These are phyloP conservation scores for Harringtonia lauricola DNA, from an alignment of 2,329 filamentous ascomycete genomes.

Conservation along the genomic window DNA sequence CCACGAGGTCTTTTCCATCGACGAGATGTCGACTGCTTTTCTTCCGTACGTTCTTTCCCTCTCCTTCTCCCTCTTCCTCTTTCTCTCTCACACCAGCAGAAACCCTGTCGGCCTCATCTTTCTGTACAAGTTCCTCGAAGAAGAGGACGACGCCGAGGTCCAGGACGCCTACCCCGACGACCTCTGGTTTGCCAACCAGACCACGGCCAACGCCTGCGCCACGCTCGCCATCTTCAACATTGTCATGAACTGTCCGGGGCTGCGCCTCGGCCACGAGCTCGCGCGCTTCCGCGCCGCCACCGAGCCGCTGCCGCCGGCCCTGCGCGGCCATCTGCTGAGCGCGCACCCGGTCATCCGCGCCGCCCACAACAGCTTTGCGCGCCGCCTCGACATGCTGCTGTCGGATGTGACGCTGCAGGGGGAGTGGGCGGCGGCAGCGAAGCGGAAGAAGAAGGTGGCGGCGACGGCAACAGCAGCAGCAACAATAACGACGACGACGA, in stretches of 20 bases:
- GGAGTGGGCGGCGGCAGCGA: slow-evolving; percentile 29
- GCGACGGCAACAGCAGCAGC: slow-evolving; percentile 15
- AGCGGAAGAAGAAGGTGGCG: slow-evolving; percentile 9
- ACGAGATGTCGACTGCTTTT: slow-evolving; percentile 50
- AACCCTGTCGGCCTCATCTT: slow-evolving; percentile 82
- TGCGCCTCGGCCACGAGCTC: slow-evolving; percentile 61
- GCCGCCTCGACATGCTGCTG: slow-evolving; percentile 65
- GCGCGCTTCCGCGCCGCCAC: slow-evolving; percentile 65
- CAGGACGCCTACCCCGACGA: slow-evolving; percentile 38
- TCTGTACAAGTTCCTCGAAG: slow-evolving; percentile 60
- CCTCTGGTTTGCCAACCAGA: slow-evolving; percentile 60
- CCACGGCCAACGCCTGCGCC: slow-evolving; percentile 75
- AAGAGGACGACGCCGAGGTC: slow-evolving; percentile 36
- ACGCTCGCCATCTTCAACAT: slow-evolving; percentile 92
- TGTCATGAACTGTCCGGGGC: slow-evolving; percentile 64
- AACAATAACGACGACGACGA: no score
- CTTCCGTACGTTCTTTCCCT: slow-evolving; percentile 41
- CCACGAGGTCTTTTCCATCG: slow-evolving; percentile 65
- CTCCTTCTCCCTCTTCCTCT: background rate
- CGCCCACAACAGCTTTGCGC: slow-evolving; percentile 81
- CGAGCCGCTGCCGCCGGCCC: slow-evolving; percentile 52
- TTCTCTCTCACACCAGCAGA: slow-evolving; percentile 27
- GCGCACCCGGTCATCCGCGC: slow-evolving; percentile 65
- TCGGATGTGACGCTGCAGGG: slow-evolving; percentile 56
- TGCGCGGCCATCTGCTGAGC: slow-evolving; percentile 66